These are phyloP conservation scores for Blastocystis sp. DNA, from an alignment of 352 stramenopile genomes.

Conservation along the genomic window DNA sequence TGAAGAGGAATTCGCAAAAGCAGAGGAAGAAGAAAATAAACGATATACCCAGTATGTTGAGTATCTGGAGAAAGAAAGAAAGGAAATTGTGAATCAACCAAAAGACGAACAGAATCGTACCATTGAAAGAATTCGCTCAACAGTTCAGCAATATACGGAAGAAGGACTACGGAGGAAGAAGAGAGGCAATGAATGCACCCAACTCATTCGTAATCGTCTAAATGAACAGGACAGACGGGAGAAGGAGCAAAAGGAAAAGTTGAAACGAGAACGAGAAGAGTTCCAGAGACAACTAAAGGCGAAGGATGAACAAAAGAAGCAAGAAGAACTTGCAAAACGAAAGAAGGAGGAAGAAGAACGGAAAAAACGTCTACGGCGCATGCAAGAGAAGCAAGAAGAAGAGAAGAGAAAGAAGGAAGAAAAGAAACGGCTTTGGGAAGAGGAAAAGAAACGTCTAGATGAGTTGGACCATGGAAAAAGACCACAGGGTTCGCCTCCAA, in stretches of 20 bases:
- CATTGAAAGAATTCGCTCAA: neutral
- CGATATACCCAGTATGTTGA: slow-evolving; percentile 9
- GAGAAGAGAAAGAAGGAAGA: slow-evolving; percentile 19
- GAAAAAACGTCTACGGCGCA: neutral
- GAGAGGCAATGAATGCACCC: neutral
- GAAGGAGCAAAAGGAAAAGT: neutral
- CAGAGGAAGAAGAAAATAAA: neutral
- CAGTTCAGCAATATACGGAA: neutral
- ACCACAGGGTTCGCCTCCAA: neutral
- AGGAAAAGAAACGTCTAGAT: slow-evolving; percentile 34
- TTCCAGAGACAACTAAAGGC: neutral
- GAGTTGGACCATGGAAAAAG: neutral
- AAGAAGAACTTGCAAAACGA: neutral
- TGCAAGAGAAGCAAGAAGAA: slow-evolving; percentile 11
- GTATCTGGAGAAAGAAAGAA: neutral
- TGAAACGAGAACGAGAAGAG: neutral
- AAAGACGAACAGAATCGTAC: neutral
- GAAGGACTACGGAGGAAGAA: neutral
- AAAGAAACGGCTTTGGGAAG: slow-evolving; percentile 32
- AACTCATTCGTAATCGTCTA: neutral
- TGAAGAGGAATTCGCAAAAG: slow-evolving; percentile 24
- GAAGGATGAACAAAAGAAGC: neutral
- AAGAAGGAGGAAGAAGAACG: neutral
- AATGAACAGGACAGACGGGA: neutral
- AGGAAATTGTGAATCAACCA: neutral